Percentiles rank a stretch among this genome's conserved stretches.
These are phyloP conservation scores for Sodiomyces alkalinus DNA, from an alignment of 2,329 filamentous ascomycete species.

Conservation along the genomic window DNA sequence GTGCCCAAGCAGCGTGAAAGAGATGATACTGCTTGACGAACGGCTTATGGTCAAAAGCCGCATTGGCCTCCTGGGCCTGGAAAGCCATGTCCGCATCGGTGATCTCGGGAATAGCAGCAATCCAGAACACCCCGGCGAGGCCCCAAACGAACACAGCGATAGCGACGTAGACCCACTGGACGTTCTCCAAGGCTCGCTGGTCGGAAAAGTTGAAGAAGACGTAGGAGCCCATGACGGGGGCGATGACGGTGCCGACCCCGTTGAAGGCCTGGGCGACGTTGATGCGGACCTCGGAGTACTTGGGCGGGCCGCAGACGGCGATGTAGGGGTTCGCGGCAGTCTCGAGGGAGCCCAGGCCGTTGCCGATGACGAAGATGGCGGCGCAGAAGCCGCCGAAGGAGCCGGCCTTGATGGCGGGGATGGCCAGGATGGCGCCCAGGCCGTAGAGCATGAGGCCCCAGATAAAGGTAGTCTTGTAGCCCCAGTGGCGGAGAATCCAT, in stretches of 20 bases:
- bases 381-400: constrained; percentile 62
- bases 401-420: constrained; percentile 39
- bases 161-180: constrained; percentile 63
- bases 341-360: constrained; percentile 58
- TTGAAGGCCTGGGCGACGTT: constrained; percentile 68
- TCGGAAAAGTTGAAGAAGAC: constrained; percentile 54
- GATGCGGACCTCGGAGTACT: constrained; percentile 58
- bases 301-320: constrained; percentile 46
- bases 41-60: constrained; percentile 41
- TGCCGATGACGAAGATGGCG: constrained; percentile 57
- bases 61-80: constrained; percentile 39
- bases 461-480: constrained; percentile 53
- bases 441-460: constrained; percentile 47
- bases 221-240: constrained; percentile 55
- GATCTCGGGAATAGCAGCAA: constrained; percentile 55
- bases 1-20: constrained; percentile 59
- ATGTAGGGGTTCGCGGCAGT: constrained; percentile 65
- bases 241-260: constrained; percentile 58
- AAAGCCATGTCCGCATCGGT: constrained; percentile 53
- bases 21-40: constrained; percentile 57
- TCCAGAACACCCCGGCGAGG: constrained; percentile 48
- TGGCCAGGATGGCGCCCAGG: constrained; percentile 37
- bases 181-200: constrained; percentile 41
- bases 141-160: constrained; percentile 56
- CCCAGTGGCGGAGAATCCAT: constrained; percentile 45